phyloP scores from a whole-genome alignment of 1,284 basidiomycete genomes.

The Phlebopus sp. region DNA sequence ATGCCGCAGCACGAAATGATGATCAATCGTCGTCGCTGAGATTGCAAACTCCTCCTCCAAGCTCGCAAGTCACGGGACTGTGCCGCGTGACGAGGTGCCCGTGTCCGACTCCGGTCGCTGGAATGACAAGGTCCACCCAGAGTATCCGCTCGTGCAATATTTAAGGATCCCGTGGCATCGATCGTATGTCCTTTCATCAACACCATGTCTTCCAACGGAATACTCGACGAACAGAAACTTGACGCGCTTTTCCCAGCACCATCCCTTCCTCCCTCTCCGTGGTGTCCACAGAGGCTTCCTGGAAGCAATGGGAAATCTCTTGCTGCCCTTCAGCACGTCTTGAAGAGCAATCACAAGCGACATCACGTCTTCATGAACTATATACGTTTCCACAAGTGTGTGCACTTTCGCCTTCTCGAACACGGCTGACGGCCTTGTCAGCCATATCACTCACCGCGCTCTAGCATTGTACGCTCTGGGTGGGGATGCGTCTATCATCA shows the following conservation, averaged over 20 bases:
- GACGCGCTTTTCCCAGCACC: slow-evolving; percentile 25
- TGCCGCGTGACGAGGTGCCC: too few relatives aligned
- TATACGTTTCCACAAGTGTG: slow-evolving; percentile 24
- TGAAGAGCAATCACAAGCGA: slow-evolving; percentile 27
- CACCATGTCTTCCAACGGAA: slow-evolving; percentile 14
- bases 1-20: too few relatives aligned
- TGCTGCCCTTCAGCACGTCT: slow-evolving; percentile 19
- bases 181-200: too few relatives aligned
- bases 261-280: slow-evolving; percentile 23
- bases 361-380: slow-evolving; percentile 29
- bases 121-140: too few relatives aligned
- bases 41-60: too few relatives aligned
- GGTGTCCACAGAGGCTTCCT: slow-evolving; percentile 28
- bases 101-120: too few relatives aligned
- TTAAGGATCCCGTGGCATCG: too few relatives aligned
- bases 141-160: too few relatives aligned
- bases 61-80: too few relatives aligned
- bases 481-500: slow-evolving; percentile 33
- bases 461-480: slow-evolving; percentile 44
- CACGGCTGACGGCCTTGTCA: slow-evolving; percentile 12
- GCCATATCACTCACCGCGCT: slow-evolving; percentile 44
- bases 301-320: slow-evolving; percentile 20
- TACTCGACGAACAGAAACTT: slow-evolving; percentile 3
- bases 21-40: too few relatives aligned
- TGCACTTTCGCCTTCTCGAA: background rate